phyloP scores from a whole-genome alignment of 208 protist genomes.

The Leptomonas seymouri region DNA sequence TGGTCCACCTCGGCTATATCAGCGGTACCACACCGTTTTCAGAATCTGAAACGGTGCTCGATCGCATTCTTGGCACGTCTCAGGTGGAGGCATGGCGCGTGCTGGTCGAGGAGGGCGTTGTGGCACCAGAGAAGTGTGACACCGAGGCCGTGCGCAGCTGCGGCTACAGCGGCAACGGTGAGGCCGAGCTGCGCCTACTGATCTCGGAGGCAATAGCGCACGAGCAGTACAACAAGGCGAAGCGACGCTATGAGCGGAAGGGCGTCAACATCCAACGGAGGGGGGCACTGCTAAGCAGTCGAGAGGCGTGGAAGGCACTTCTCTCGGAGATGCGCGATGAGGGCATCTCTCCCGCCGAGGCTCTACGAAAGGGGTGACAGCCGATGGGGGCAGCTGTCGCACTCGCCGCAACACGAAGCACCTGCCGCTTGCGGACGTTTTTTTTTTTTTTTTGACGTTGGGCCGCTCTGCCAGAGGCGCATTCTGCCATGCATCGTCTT shows the following conservation, averaged over 20 bases:
- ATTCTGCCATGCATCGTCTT: no score
- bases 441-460: no score
- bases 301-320: constrained; percentile 17
- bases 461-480: no score
- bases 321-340: neutral
- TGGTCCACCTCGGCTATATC: constrained; percentile 35
- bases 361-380: no score
- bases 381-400: no score
- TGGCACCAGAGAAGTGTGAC: constrained; percentile 20
- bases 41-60: constrained; percentile 26
- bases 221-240: constrained; percentile 13
- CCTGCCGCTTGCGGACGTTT: no score
- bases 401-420: no score
- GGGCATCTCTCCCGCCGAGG: neutral
- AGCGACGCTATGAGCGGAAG: constrained; percentile 8
- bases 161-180: constrained; percentile 7
- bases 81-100: constrained; percentile 28
- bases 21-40: constrained; percentile 5
- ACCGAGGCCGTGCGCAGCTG: constrained; percentile 7
- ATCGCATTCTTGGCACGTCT: constrained; percentile 27
- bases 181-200: constrained; percentile 23
- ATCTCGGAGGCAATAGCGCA: constrained; percentile 19
- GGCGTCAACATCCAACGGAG: constrained; percentile 4
- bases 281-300: neutral
- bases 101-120: constrained; percentile 10